Base-by-base conservation (phyloP, 2,329 filamentous ascomycete species). In the Zasmidium citrigriseum region DNA sequence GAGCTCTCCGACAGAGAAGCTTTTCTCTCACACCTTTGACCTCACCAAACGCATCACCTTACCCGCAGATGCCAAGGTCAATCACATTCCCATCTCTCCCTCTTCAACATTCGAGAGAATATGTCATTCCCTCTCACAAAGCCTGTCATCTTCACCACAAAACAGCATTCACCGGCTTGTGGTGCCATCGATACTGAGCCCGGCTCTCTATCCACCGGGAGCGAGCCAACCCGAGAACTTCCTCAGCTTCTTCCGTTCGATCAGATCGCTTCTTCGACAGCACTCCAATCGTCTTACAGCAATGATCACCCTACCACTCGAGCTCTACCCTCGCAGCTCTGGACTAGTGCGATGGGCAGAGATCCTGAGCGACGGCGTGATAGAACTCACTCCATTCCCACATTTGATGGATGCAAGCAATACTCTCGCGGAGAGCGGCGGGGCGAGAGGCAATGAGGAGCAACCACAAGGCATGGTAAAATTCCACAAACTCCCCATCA, bases 261-360 rank as follows among this genome's bases (percentile, higher is more conserved):
- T 99, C 14, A 85, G 91, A 50, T 86, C 87, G 3, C 78, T 99
- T 2, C 80, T 97, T 44, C 86, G 90, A 11, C 82, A 83, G 55
- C 83, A 91, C 64, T 73, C 86, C 1, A 79, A 78, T 1, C 86
- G 85, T 18, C 74, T 93, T 3, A 91, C 89, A 1, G 87, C 86
- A 3, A 80, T 97, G 65, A 77, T 91, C 46, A 92, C 91, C 0
- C 75, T 98, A 0, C 92, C 93, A 0, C 78, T 93, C 1, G 87
- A 90, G 0, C 83, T 99, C 0, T 91, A 90, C 70, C 89, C 92
- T 1, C 86, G 93, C 14, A 81, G 78, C 20, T 84, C 88, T 0
- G 92, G 90, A 1, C 79, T 97, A 11, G 86, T 90, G 11, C 86
- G 91, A 50, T 96, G 91, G 90, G 87, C 92, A 62, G 95, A 99